Conservation (phyloP, 371 early-diverging fungal species). For the Cokeromyces recurvatus region DNA sequence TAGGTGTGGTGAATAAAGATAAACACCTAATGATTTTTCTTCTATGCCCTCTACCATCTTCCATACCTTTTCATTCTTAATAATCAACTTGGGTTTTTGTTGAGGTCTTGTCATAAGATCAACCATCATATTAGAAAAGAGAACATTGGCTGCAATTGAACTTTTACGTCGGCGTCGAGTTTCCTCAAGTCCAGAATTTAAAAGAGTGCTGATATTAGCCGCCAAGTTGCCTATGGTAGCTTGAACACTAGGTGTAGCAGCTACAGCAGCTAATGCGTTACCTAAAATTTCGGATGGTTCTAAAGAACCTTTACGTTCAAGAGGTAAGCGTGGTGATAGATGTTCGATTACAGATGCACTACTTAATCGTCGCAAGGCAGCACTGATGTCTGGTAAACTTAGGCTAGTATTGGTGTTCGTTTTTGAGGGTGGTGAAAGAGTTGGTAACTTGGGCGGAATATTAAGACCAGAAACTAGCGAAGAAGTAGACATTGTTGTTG, state of each 20-base stretch:
- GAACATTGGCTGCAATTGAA: slow-evolving; percentile 1
- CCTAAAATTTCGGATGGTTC: slow-evolving; percentile 28
- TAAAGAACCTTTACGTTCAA: slow-evolving; percentile 9
- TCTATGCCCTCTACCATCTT: slow-evolving; percentile 31
- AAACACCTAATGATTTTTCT: slow-evolving; percentile 43
- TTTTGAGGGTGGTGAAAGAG: too few species aligned
- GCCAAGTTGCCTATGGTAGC: slow-evolving; percentile 34
- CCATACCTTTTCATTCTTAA: slow-evolving; percentile 50
- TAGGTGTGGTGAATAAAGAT: slow-evolving; percentile 43
- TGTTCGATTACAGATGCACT: slow-evolving; percentile 18
- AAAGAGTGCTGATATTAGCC: slow-evolving; percentile 29
- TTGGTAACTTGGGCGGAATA: too few species aligned
- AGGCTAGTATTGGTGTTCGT: too few species aligned
- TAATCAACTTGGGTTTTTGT: slow-evolving; percentile 34
- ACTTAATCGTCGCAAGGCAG: slow-evolving; percentile 24
- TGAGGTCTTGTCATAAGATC: too few species aligned
- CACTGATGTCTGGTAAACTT: slow-evolving; percentile 25
- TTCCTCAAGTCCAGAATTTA: slow-evolving; percentile 22
- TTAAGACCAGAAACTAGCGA: too few species aligned
- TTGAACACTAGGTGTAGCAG: slow-evolving; percentile 6
- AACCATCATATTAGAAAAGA: neutral
- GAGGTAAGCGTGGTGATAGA: slow-evolving; percentile 8
- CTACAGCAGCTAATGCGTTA: slow-evolving; percentile 36
- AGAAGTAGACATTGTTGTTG: too few species aligned
- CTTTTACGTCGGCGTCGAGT: slow-evolving; percentile 16